Evolutionary conservation across 352 stramenopile species (phyloP).

Genomic region (Globisporangium paroecandrum): DNA sequence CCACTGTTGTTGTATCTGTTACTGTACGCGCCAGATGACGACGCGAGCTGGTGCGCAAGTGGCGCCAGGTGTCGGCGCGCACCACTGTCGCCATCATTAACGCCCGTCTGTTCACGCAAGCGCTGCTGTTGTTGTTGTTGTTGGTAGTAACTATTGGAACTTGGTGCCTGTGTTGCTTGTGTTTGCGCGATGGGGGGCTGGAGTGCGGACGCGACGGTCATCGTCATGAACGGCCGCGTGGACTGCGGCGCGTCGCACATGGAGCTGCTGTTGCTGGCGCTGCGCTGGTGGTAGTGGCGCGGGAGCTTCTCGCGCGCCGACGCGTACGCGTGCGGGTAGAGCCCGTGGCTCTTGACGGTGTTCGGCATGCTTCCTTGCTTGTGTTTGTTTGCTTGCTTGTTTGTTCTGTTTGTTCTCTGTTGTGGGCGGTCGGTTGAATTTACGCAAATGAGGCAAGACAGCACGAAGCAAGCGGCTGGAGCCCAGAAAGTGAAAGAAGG

Average conservation of each 20-base stretch:
- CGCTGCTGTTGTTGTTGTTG: constrained; percentile 3
- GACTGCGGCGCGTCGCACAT: constrained; percentile 9
- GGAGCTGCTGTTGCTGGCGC: not conserved
- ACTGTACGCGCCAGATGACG: not conserved
- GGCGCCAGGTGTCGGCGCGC: not conserved
- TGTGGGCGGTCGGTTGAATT: constrained; percentile 14
- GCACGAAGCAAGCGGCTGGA: not conserved
- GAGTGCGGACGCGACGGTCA: not conserved
- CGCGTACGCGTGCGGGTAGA: constrained; percentile 15
- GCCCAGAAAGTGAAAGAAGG: not conserved
- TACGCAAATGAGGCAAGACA: constrained; percentile 9
- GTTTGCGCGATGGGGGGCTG: not conserved
- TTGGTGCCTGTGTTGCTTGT: not conserved
- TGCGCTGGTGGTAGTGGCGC: not conserved
- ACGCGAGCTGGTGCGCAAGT: not conserved
- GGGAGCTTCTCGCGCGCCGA: constrained; percentile 15
- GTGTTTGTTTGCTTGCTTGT: not conserved
- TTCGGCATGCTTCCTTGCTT: constrained; percentile 14
- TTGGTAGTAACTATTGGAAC: not conserved
- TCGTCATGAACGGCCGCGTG: constrained; percentile 17
- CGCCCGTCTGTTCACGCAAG: not conserved
- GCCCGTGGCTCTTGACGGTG: constrained; percentile 17
- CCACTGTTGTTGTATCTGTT: not conserved
- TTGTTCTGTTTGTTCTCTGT: not conserved
- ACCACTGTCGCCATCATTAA: not conserved